phyloP scores from a whole-genome alignment of 2,329 filamentous ascomycete species.

The Aspergillus pseudoglaucus region DNA sequence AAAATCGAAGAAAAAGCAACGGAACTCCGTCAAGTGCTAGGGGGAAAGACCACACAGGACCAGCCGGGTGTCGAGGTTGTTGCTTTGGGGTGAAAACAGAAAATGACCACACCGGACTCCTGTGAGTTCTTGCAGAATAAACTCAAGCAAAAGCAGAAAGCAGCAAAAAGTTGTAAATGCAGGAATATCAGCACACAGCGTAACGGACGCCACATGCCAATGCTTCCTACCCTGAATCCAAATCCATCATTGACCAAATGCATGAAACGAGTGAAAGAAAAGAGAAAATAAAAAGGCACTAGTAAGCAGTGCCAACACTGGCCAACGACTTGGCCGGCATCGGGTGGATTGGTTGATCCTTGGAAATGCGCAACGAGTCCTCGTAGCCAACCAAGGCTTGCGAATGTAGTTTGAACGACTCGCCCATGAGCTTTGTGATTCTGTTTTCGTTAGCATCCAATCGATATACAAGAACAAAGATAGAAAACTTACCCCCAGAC shows the following conservation, averaged over 20 bases:
- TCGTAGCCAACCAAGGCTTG: slow-evolving; percentile 93
- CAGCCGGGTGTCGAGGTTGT: slow-evolving; percentile 40
- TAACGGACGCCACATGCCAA: slow-evolving; percentile 26
- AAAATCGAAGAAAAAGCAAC: slow-evolving; percentile 7
- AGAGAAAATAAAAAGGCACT: slow-evolving; percentile 20
- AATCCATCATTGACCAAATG: slow-evolving; percentile 36
- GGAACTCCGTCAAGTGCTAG: slow-evolving; percentile 35
- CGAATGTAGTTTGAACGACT: slow-evolving; percentile 93
- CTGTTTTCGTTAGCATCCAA: slow-evolving; percentile 19
- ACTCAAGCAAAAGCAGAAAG: not conserved
- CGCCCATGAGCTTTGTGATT: slow-evolving; percentile 78
- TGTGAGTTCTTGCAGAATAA: slow-evolving; percentile 32
- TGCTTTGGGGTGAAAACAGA: slow-evolving; percentile 28
- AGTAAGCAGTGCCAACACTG: slow-evolving; percentile 38
- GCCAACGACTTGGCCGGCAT: slow-evolving; percentile 39
- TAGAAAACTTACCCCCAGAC: slow-evolving; percentile 86
- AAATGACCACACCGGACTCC: slow-evolving; percentile 41
- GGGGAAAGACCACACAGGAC: slow-evolving; percentile 40
- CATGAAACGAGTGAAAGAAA: slow-evolving; percentile 21
- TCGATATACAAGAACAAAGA: not conserved
- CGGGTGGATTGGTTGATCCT: slow-evolving; percentile 38
- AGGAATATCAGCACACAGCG: too few relatives aligned
- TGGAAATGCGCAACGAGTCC: slow-evolving; percentile 48
- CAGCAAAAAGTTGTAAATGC: slow-evolving; percentile 16
- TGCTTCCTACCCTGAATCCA: slow-evolving; percentile 21